Evolutionary conservation across 2,329 filamentous ascomycete genomes (phyloP), one percentile per base, ranked within the genome.

Genomic region (Pseudophaeomoniella oleicola): DNA sequence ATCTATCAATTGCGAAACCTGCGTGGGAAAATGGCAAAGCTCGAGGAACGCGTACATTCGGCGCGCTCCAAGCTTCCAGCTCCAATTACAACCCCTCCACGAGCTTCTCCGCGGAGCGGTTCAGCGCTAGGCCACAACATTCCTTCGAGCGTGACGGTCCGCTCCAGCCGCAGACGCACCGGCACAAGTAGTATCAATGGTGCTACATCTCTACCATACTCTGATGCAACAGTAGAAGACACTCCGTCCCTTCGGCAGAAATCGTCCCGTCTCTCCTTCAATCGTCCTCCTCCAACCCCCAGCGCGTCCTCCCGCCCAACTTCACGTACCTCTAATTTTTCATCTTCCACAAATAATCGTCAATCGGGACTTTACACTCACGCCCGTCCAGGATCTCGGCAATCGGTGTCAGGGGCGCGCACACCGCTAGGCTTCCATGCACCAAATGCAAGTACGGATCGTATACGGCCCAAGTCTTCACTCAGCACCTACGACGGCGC

Each of bases 21-120:
- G 45, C 94, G 92, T 40, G 87, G 85, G 17, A 90, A 96, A 61
- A 94, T 96, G 86, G 85, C 94, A 59, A 83, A 85, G 46, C 77
- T 98, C 42, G 90, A 96, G 57, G 84, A 90, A 44, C 75, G 90
- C 32, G 88, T 98, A 6, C 86, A 96, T 42, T 85, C 80, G 16
- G 90, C 81, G 13, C 78, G 86, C 47, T 94, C 88, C 29, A 94
- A 90, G 59, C 72, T 98, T 14, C 90, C 90, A 2, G 84, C 81
- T 2, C 84, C 87, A 2, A 69, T 75, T 5, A 70, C 67, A 37
- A 90, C 81, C 0, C 86, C 87, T 3, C 85, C 87, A 13, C 76
- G 79, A 34, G 71, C 72, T 3, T 93, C 86, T n/a, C 85, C 87
- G 15, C 73, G 83, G 34, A 66, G 61, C 40, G 63, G 61, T 34